Evolutionary conservation across 768 basidiomycete species (phyloP), one percentile per base, ranked within the genome.

Genomic region (Boletus sp.): DNA sequence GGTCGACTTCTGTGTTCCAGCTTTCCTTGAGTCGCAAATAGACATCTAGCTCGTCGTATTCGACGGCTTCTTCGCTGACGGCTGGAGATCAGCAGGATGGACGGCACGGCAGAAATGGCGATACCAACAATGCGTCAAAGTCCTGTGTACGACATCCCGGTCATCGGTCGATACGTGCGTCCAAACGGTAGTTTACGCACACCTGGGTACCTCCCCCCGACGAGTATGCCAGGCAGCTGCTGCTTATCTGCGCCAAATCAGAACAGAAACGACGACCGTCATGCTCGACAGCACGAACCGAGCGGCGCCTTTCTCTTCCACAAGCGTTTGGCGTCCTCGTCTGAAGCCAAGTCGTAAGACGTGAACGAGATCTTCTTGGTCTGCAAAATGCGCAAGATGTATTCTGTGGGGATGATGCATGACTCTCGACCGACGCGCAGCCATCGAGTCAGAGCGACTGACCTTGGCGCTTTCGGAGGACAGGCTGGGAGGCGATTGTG

Each of bases 301-400:
- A 69, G 64, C 37, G 92, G 92, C 1, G 87, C 89, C 68, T 87
- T 94, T 62, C 92, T 79, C 70, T 80, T 87, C 92, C 92, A 94
- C 24, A 92, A 71, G 54, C 73, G 73, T 69, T 92, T 93, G 15
- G 92, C 90, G 18, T 84, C 81, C 65, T 88, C 87, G 67, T 94
- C 90, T 5, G 88, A 90, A 30, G 92, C 92, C 39, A 94, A 80
- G 72, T 94, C 92, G 66, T 91, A 94, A 10, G 89, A 87, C 1
- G 77, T 85, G 73, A 87, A 94, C 7, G 83, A 79, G 50, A 93
- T 89, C 76, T 89, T 92, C 82, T 91, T 90, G 69, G 87, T 84
- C 71, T 94, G 92, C 51, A 94, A 77, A 52, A 87, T 89, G 49
- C 92, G 84, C 53, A 94, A 70, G 42, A 94, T 75, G 67, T 91